These are phyloP conservation scores for Stentor roeselii DNA, from an alignment of 73 alveolate genomes.

Conservation along the genomic window DNA sequence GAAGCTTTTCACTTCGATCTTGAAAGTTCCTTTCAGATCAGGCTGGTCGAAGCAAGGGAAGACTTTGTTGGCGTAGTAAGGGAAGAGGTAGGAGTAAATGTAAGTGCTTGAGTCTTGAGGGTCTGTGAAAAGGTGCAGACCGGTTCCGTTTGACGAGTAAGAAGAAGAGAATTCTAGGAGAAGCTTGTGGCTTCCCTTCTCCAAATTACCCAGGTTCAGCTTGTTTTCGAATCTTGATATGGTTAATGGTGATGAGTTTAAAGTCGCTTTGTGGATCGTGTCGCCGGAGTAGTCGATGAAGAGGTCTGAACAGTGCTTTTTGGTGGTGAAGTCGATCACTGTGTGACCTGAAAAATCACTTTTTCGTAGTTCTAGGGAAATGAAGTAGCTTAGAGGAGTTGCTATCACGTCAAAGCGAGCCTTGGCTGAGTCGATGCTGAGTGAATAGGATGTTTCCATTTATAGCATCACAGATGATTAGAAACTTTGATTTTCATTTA, in stretches of 20 bases:
- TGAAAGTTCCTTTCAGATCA: slow-evolving; percentile 73
- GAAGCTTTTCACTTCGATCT: slow-evolving; percentile 54
- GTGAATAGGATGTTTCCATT: neutral
- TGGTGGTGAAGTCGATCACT: neutral
- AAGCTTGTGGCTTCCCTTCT: slow-evolving; percentile 45
- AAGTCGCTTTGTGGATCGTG: neutral
- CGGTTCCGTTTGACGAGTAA: slow-evolving; percentile 76
- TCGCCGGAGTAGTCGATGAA: neutral
- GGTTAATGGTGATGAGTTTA: neutral
- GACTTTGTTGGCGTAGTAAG: slow-evolving; percentile 61
- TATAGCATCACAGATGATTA: no score
- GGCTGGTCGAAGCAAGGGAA: slow-evolving; percentile 96
- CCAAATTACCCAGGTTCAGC: slow-evolving; percentile 26
- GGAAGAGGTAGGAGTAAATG: slow-evolving; percentile 61
- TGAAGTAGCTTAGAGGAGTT: neutral
- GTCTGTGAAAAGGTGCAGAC: slow-evolving; percentile 89
- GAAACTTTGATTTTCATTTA: no score
- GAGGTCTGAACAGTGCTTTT: neutral
- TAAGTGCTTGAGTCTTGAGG: slow-evolving; percentile 76
- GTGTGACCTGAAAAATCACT: neutral
- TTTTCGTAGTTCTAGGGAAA: neutral
- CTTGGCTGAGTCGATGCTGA: neutral
- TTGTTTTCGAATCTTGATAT: neutral
- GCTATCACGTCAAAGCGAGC: neutral
- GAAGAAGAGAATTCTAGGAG: slow-evolving; percentile 35